phyloP scores from a whole-genome alignment of 805 yeast genomes.

The Spencermartinsiella europaea region DNA sequence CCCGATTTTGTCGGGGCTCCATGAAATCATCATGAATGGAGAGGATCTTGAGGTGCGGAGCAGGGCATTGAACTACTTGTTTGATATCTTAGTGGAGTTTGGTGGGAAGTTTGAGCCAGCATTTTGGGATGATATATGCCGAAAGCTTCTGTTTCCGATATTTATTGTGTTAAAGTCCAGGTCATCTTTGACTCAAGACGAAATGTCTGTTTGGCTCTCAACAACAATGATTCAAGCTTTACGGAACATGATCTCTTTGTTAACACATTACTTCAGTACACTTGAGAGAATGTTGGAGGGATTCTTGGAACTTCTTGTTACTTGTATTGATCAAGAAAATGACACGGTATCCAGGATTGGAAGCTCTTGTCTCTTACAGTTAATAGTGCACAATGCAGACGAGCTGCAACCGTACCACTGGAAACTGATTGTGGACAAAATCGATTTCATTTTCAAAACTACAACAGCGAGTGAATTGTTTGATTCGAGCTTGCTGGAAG shows the following conservation, averaged over 20 bases:
- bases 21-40: conserved; percentile 87
- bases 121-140: conserved; percentile 81
- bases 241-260: conserved; percentile 77
- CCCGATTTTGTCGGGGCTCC: conserved; percentile 79
- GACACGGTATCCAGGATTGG: conserved; percentile 97
- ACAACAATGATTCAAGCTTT: conserved; percentile 95
- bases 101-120: conserved; percentile 70
- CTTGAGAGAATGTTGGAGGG: conserved; percentile 72
- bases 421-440: conserved; percentile 60
- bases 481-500: conserved; percentile 22
- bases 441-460: conserved; percentile 63
- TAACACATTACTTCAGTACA: conserved; percentile 74
- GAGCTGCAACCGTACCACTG: conserved; percentile 68
- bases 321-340: conserved; percentile 94
- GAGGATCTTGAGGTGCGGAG: conserved; percentile 93
- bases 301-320: conserved; percentile 67
- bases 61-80: conserved; percentile 74
- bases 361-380: conserved; percentile 74
- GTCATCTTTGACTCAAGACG: conserved; percentile 78
- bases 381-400: conserved; percentile 67
- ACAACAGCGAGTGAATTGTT: conserved; percentile 87
- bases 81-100: conserved; percentile 71
- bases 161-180: conserved; percentile 72
- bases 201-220: conserved; percentile 90
- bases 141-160: conserved; percentile 79